Conservation (phyloP, 257 asterid species). For the Nicotiana benthamiana region DNA sequence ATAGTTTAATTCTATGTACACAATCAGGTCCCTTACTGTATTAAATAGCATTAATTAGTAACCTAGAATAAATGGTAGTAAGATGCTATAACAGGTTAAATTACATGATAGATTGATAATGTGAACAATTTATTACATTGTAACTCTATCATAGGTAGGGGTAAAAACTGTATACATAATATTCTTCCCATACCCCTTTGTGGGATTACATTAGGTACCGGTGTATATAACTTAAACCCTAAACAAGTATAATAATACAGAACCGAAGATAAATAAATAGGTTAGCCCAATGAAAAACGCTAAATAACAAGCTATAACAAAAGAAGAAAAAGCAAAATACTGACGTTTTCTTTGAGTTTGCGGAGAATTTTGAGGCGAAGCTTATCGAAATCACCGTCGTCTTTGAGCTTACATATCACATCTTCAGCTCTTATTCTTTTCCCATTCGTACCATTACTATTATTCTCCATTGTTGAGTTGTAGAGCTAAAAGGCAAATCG, state of each 20-base stretch:
- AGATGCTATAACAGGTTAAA: too few species aligned
- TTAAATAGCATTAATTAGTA: too few species aligned
- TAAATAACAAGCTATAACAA: background rate
- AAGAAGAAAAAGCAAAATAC: constrained; percentile 2
- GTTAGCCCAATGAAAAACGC: background rate
- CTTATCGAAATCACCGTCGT: constrained; percentile 83
- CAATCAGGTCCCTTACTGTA: too few species aligned
- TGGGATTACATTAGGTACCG: too few species aligned
- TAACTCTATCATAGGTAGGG: too few species aligned
- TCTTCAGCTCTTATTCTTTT: constrained; percentile 31
- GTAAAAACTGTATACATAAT: too few species aligned
- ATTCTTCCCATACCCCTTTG: too few species aligned
- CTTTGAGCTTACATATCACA: constrained; percentile 69
- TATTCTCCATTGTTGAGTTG: background rate
- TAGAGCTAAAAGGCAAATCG: constrained; percentile 6
- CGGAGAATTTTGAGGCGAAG: constrained; percentile 78
- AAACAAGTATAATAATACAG: background rate
- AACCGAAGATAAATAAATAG: background rate
- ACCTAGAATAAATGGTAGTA: too few species aligned
- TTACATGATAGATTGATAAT: too few species aligned
- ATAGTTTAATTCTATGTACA: too few species aligned
- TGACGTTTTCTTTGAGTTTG: constrained; percentile 64
- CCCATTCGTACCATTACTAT: background rate
- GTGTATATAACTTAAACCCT: too few species aligned
- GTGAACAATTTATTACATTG: too few species aligned